Conservation (phyloP, 768 basidiomycete genomes). For the Sporobolomyces roseus region DNA sequence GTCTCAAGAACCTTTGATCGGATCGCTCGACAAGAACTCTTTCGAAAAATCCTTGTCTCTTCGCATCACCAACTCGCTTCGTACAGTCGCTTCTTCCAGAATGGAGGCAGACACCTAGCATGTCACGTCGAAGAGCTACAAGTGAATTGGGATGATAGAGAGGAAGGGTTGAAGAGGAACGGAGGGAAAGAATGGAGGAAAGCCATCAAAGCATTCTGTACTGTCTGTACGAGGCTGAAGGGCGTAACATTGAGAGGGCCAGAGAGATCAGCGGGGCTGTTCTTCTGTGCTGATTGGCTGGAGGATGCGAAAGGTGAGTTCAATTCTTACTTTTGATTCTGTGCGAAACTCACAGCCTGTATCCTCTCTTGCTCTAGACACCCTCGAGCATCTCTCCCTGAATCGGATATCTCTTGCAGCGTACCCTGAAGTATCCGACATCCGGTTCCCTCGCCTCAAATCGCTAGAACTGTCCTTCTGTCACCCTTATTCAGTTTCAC, state of each 20-base stretch:
- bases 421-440: background rate
- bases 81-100: too few species aligned
- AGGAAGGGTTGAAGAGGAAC: too few species aligned
- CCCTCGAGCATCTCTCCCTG: background rate
- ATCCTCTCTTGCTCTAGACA: background rate
- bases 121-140: too few species aligned
- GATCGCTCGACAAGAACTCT: background rate
- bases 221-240: too few species aligned
- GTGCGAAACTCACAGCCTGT: too few species aligned
- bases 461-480: background rate
- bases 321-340: background rate
- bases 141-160: too few species aligned
- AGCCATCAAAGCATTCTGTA: too few species aligned
- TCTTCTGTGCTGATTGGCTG: constrained; percentile 6
- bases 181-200: too few species aligned
- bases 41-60: background rate
- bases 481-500: background rate
- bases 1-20: background rate
- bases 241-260: background rate
- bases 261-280: background rate
- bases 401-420: background rate
- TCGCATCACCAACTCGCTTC: background rate
- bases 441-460: background rate
- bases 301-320: background rate
- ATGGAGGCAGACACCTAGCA: too few species aligned